A percentile compares a stretch with the other conserved stretches of the same genome.
phyloP scores from a whole-genome alignment of 768 basidiomycete species.

The Amanita subjunquillea region DNA sequence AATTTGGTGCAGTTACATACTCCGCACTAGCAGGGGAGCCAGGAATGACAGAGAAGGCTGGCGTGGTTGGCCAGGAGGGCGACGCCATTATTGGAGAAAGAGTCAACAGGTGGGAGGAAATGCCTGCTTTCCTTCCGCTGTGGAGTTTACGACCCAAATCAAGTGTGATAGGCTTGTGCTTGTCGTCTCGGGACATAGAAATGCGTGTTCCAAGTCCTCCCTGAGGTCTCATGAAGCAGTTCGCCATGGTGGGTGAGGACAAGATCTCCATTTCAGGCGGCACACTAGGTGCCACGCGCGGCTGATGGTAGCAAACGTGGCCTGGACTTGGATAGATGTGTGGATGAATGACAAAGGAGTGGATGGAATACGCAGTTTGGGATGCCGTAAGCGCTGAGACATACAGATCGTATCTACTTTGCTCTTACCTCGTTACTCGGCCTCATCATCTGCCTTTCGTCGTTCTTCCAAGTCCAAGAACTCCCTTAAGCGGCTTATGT shows the following conservation, averaged over 20 bases:
- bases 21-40: constrained; percentile 6
- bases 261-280: constrained; percentile 8
- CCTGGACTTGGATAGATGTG: neutral
- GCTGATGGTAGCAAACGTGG: neutral
- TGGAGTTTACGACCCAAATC: neutral
- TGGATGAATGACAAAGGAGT: neutral
- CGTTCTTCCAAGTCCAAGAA: constrained; percentile 67
- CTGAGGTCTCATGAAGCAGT: neutral
- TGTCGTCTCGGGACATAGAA: neutral
- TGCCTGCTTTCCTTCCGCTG: constrained; percentile 15
- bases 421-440: constrained; percentile 44
- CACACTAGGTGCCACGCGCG: neutral
- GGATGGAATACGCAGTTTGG: neutral
- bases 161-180: neutral
- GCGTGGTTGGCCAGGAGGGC: constrained; percentile 42
- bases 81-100: constrained; percentile 52
- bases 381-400: neutral
- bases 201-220: neutral
- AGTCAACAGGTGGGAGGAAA: constrained; percentile 27
- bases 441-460: constrained; percentile 48
- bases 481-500: constrained; percentile 46
- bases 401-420: constrained; percentile 15
- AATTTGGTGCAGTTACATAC: constrained; percentile 12
- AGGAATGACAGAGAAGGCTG: constrained; percentile 14
- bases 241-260: constrained; percentile 4